Percentiles rank a stretch among this genome's conserved stretches.
These are phyloP conservation scores for Fusarium sp. DNA, from an alignment of 2,329 filamentous ascomycete species.

Conservation along the genomic window DNA sequence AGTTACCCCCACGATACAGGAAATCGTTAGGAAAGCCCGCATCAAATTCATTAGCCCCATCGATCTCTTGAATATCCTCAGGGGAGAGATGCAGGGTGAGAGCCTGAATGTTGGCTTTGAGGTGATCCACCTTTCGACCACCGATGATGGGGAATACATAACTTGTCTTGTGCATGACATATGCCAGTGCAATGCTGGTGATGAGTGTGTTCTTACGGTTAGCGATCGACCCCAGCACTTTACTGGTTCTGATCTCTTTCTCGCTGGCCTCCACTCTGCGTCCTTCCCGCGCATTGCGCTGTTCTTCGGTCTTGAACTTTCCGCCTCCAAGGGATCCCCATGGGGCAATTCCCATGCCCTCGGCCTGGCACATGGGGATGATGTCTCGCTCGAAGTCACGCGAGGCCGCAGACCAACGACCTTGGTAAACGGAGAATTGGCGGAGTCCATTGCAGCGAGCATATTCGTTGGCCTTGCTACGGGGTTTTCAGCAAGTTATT, in stretches of 20 bases:
- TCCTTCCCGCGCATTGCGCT: slow-evolving; percentile 49
- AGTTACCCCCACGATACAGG: slow-evolving; percentile 55
- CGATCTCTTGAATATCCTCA: slow-evolving; percentile 74
- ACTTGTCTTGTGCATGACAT: slow-evolving; percentile 76
- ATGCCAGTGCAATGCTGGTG: slow-evolving; percentile 71
- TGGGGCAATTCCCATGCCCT: slow-evolving; percentile 64
- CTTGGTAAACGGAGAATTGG: slow-evolving; percentile 67
- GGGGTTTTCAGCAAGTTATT: slow-evolving; percentile 9
- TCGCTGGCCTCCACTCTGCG: slow-evolving; percentile 55
- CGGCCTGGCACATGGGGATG: slow-evolving; percentile 55
- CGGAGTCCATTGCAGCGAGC: slow-evolving; percentile 76
- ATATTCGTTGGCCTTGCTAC: slow-evolving; percentile 71
- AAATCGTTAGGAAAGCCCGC: slow-evolving; percentile 74
- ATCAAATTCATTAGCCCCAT: slow-evolving; percentile 69
- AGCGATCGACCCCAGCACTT: slow-evolving; percentile 61
- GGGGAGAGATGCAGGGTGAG: slow-evolving; percentile 67
- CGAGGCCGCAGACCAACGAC: slow-evolving; percentile 52
- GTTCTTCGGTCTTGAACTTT: slow-evolving; percentile 54
- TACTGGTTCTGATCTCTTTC: slow-evolving; percentile 61
- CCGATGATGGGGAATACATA: slow-evolving; percentile 80
- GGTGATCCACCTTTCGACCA: slow-evolving; percentile 73
- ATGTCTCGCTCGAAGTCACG: slow-evolving; percentile 56
- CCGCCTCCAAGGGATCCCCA: slow-evolving; percentile 67
- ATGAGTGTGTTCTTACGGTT: slow-evolving; percentile 54
- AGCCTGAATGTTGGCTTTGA: slow-evolving; percentile 76